Evolutionary conservation across 2,329 filamentous ascomycete species (phyloP).

Genomic region (Diaporthe caulivora): DNA sequence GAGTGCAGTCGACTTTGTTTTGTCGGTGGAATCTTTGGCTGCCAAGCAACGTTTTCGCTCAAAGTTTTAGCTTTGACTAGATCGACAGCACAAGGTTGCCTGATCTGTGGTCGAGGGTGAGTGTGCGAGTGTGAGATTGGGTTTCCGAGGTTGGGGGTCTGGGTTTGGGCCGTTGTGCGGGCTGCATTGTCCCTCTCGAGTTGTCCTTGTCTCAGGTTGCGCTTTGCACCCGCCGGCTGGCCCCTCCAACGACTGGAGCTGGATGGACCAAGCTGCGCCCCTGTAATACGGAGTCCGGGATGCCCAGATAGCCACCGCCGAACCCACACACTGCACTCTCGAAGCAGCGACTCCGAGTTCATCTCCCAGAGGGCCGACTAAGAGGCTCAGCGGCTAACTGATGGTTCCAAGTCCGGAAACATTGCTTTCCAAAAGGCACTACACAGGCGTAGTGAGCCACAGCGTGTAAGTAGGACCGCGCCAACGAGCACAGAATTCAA

Average conservation of each 20-base stretch:
- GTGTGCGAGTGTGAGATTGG: slow-evolving; percentile 27
- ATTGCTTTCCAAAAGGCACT: no score
- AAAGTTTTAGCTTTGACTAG: neutral
- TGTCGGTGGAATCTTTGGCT: neutral
- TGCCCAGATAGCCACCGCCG: neutral
- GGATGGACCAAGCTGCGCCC: slow-evolving; percentile 25
- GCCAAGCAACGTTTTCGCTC: neutral
- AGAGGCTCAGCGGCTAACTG: neutral
- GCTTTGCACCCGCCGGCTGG: neutral
- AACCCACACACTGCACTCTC: neutral
- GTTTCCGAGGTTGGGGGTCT: slow-evolving; percentile 23
- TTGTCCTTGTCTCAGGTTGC: slow-evolving; percentile 31
- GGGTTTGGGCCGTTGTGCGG: slow-evolving; percentile 2
- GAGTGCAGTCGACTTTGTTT: neutral
- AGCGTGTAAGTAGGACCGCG: neutral
- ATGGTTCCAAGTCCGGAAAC: neutral
- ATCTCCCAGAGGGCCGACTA: no score
- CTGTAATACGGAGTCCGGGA: slow-evolving; percentile 3
- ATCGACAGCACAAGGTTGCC: neutral
- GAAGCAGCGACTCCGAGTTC: neutral
- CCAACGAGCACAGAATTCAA: neutral
- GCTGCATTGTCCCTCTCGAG: slow-evolving; percentile 13
- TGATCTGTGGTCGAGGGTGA: neutral
- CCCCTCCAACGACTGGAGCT: slow-evolving; percentile 27
- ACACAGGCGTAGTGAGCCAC: neutral